phyloP scores from a whole-genome alignment of 768 basidiomycete genomes.

The Phlebiopsis flavidoalba region DNA sequence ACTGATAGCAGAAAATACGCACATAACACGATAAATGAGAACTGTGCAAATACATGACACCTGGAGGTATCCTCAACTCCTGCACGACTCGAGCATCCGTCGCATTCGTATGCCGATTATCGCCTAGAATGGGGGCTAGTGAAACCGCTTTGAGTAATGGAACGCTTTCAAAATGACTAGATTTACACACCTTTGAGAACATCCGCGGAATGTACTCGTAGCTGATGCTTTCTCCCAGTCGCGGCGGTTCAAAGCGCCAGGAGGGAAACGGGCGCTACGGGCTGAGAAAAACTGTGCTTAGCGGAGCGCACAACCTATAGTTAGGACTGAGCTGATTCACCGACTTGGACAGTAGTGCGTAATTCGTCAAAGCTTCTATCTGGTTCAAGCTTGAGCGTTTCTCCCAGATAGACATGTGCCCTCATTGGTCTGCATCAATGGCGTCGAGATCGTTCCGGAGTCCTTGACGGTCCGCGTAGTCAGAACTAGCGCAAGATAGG shows the following conservation, averaged over 20 bases:
- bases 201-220: slow-evolving; percentile 59
- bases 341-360: not conserved
- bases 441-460: not conserved
- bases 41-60: slow-evolving; percentile 52
- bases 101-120: slow-evolving; percentile 21
- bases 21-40: slow-evolving; percentile 54
- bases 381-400: not conserved
- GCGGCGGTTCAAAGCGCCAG: slow-evolving; percentile 48
- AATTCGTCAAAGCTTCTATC: not conserved
- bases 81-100: not conserved
- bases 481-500: not conserved
- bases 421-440: not conserved
- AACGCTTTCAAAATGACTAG: no score
- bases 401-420: not conserved
- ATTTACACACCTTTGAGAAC: slow-evolving; percentile 38
- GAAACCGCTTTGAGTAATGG: not conserved
- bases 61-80: not conserved
- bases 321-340: not conserved
- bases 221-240: slow-evolving; percentile 65
- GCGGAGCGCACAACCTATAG: not conserved
- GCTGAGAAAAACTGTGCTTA: slow-evolving; percentile 17
- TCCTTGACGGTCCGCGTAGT: not conserved
- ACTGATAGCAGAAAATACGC: slow-evolving; percentile 23
- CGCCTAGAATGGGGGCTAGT: slow-evolving; percentile 65
- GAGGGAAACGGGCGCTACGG: slow-evolving; percentile 46